A percentile compares a stretch with the other conserved stretches of the same genome.
Conservation (phyloP, 768 basidiomycete species). For the Phlegmacium glaucopus region DNA sequence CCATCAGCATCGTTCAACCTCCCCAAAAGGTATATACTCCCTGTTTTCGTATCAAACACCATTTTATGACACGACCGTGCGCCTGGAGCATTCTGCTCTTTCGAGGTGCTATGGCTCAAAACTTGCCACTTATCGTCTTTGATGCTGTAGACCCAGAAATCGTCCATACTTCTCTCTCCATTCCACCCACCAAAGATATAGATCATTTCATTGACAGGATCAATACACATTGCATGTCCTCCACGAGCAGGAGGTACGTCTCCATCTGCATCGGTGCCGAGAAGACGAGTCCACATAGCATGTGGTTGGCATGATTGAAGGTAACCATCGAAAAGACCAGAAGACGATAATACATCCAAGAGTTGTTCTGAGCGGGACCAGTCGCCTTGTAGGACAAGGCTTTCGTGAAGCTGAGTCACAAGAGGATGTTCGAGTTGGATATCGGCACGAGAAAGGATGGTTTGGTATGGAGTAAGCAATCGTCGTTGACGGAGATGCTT, state of each 20-base stretch:
- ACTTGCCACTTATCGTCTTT: conserved; percentile 57
- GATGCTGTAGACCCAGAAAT: conserved; percentile 76
- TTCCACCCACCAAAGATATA: conserved; percentile 84
- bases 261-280: conserved; percentile 59
- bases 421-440: conserved; percentile 68
- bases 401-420: conserved; percentile 59
- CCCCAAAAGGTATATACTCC: conserved; percentile 71
- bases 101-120: conserved; percentile 51
- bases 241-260: conserved; percentile 67
- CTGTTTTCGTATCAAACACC: conserved; percentile 71
- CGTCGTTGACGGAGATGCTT: conserved; percentile 79
- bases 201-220: conserved; percentile 54
- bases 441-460: conserved; percentile 52
- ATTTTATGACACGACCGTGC: conserved; percentile 80
- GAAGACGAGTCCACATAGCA: conserved; percentile 58
- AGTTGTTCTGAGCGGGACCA: conserved; percentile 57
- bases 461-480: conserved; percentile 60
- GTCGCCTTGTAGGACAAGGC: conserved; percentile 63
- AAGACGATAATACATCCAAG: conserved; percentile 44
- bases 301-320: conserved; percentile 55
- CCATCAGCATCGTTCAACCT: conserved; percentile 57
- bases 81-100: conserved; percentile 63
- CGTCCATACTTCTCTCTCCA: conserved; percentile 66
- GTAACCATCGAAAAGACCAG: conserved; percentile 61
- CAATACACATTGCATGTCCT: conserved; percentile 82